A percentile compares a stretch with the other conserved stretches of the same genome.
These are phyloP conservation scores for Esteya vermicola DNA, from an alignment of 2,329 filamentous ascomycete species.

Conservation along the genomic window DNA sequence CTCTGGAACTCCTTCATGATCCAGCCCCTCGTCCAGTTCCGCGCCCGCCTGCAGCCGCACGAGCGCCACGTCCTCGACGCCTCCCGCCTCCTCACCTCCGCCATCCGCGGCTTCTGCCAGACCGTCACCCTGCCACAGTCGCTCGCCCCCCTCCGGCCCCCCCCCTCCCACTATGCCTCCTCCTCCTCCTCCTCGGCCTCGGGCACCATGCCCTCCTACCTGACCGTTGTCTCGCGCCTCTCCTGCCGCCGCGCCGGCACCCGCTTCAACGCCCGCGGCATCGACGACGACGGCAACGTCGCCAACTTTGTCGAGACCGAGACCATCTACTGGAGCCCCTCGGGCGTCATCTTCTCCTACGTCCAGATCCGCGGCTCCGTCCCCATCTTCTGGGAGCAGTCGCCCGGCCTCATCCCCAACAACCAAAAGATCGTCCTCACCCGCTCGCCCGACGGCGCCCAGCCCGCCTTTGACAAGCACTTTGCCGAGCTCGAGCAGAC, in stretches of 20 bases:
- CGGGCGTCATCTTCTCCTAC: constrained; percentile 75
- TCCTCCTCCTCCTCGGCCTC: too few species aligned
- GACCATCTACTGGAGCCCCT: constrained; percentile 76
- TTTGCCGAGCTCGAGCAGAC: constrained; percentile 74
- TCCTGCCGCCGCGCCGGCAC: constrained; percentile 88
- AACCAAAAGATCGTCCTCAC: constrained; percentile 93
- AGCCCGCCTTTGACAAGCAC: constrained; percentile 91
- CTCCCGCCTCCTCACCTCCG: constrained; percentile 79
- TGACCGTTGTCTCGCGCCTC: constrained; percentile 83
- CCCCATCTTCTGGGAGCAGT: constrained; percentile 94
- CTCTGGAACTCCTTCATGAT: constrained; percentile 99
- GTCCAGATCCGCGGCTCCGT: constrained; percentile 86
- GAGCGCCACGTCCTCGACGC: constrained; percentile 72
- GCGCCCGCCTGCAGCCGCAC: constrained; percentile 59
- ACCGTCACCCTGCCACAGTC: constrained; percentile 74
- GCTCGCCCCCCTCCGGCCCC: constrained; percentile 53
- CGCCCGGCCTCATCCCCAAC: constrained; percentile 71
- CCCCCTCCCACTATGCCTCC: too few species aligned
- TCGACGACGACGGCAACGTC: constrained; percentile 94
- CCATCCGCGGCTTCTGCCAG: constrained; percentile 82
- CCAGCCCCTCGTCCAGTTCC: constrained; percentile 76
- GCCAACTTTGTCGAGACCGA: constrained; percentile 99
- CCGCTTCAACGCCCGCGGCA: constrained; percentile 90
- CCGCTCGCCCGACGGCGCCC: constrained; percentile 75
- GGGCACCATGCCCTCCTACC: constrained; percentile 65